Base-by-base conservation (phyloP, 1,284 basidiomycete species). In the Stereum hirsutum region DNA sequence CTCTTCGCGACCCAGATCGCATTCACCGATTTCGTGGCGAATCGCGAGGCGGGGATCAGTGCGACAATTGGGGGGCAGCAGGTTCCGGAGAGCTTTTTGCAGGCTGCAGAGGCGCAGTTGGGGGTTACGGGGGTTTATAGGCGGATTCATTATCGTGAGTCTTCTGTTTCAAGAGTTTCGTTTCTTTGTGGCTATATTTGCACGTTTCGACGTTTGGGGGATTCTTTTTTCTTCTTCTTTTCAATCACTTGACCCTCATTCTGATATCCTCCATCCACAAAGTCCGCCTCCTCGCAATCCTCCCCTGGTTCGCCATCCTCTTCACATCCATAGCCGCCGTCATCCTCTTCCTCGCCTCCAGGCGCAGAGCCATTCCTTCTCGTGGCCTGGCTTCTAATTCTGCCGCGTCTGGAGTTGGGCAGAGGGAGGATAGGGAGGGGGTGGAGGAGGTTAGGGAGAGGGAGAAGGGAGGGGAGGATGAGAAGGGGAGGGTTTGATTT, bases 1-100 rank as follows among this genome's bases (percentile, higher is more conserved):
- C 58, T 81, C 34, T 66, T 81, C 51, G 76, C 71, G 5, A 58
- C 66, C 17, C 60, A 74, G 41, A 62, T 80, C 17, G 66, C 77
- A 1, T 76, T 69, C 57, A 73, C 72, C 33, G 53, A 65, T 52
- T 73, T 71, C 56, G 73, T 73, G 48, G 67, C 66, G 15, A 78
- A 61, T 37, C 61, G 66, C n/a, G 54, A 57, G 25, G 75, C 71
- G 11, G 57, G 61, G 32, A 61, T 81, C 43, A 54, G 55, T 15
- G 77, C 73, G 5, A 65, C 58, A 35, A 44, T 77, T 39, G 61
- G 57, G 5, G 57, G 53, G 5, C 23, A 62, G 1, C 50, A 57
- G 24, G 44, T 82, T 8, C 66, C 74, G 1, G 53, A 58, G 4
- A 42, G 49, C 2, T 23, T 67, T 4, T 59, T 82, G 27, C 56